Conservation (phyloP, 208 protist genomes). For the Crithidia thermophila region DNA sequence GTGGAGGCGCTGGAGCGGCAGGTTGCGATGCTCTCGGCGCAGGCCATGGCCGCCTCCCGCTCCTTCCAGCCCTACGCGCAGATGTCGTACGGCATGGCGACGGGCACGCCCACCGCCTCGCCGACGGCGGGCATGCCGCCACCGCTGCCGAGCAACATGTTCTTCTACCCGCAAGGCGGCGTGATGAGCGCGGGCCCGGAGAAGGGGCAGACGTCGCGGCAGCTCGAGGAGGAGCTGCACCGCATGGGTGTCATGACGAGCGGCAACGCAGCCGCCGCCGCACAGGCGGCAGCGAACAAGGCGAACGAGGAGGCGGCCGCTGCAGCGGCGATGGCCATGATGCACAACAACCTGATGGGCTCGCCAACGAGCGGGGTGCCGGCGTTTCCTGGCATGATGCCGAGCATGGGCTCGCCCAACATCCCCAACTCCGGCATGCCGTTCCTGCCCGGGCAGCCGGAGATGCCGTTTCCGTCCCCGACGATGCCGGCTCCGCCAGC, state of each 20-base stretch:
- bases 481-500: constrained; percentile 17
- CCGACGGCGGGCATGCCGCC: constrained; percentile 19
- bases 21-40: constrained; percentile 29
- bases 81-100: constrained; percentile 23
- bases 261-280: constrained; percentile 15
- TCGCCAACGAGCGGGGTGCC: constrained; percentile 18
- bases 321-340: constrained; percentile 21
- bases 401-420: constrained; percentile 12
- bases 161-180: constrained; percentile 19
- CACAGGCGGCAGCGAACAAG: constrained; percentile 18
- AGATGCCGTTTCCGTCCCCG: constrained; percentile 16
- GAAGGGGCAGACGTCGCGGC: constrained; percentile 25
- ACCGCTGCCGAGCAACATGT: constrained; percentile 22
- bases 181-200: constrained; percentile 10
- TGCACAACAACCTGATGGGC: constrained; percentile 31
- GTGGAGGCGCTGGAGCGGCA: constrained; percentile 46
- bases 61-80: constrained; percentile 25
- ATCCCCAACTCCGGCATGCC: constrained; percentile 12
- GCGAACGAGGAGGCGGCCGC: constrained; percentile 10
- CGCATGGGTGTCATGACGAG: constrained; percentile 31
- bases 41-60: constrained; percentile 15
- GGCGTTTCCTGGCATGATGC: constrained; percentile 25
- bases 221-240: constrained; percentile 46
- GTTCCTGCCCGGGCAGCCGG: constrained; percentile 20
- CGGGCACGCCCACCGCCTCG: constrained; percentile 2